These are phyloP conservation scores for Lenwebbia sp. DNA, from an alignment of 345 rosid species.

Conservation along the genomic window DNA sequence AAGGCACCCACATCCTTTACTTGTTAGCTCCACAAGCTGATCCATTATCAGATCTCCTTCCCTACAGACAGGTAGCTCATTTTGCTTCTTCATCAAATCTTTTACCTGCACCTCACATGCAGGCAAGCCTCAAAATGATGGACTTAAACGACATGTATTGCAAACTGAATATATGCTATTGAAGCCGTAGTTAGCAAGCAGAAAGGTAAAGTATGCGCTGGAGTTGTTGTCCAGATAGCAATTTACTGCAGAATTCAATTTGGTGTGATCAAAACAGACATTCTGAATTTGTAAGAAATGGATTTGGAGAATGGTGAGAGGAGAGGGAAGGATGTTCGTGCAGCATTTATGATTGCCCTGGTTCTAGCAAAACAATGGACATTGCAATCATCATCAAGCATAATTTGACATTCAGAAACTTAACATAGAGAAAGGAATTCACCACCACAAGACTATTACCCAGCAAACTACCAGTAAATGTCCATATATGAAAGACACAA, in stretches of 20 bases:
- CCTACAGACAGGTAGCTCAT: conserved; percentile 80
- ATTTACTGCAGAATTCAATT: background rate
- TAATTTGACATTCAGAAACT: background rate
- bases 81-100: conserved; percentile 89
- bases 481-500: background rate
- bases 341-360: background rate
- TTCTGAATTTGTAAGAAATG: background rate
- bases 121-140: background rate
- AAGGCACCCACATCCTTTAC: conserved; percentile 94
- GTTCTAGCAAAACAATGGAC: background rate
- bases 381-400: background rate
- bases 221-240: background rate
- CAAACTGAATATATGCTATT: background rate
- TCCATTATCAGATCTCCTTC: conserved; percentile 92
- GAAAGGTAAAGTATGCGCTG: background rate
- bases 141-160: background rate
- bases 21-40: conserved; percentile 83
- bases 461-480: background rate
- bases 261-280: background rate
- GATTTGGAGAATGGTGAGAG: background rate
- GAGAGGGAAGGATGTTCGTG: background rate
- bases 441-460: background rate
- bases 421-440: background rate
- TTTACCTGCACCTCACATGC: conserved; percentile 27
- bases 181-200: background rate